Evolutionary conservation across 352 stramenopile genomes (phyloP), one percentile per base, ranked within the genome.

Genomic region (Phytophthora constricta): DNA sequence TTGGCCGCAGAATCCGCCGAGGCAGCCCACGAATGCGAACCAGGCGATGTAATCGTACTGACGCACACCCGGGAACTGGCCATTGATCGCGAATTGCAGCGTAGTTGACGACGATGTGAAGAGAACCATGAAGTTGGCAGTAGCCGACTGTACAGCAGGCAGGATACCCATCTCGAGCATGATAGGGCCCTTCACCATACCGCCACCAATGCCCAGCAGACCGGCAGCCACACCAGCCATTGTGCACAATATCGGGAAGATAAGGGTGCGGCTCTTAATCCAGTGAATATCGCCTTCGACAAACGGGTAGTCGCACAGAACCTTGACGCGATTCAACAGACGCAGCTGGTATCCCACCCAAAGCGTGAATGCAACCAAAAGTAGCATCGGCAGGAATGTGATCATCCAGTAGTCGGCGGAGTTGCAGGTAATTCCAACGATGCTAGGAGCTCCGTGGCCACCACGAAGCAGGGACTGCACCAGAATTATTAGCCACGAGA

Each of bases 131-230:
- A 90, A 96, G 60, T 96, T 97, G 33, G 93, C 95, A 2, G 96
- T 98, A 20, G 95, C 95, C 5, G 89, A 96, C 27, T 97, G 90
- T 47, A 96, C 84, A 5, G 77, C 68, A 1, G 87, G 87, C 23
- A 98, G 74, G 23, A 99, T 93, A 16, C 96, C 97, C 91, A 99
- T 99, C 27, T 98, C 92, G 1, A 99, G 87, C 97, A 99, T 98
- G 52, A 99, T 87, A 1, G 97, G 97, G 0, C 97, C 96, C 63
- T 98, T 99, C 23, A 99, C 95, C 78, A 99, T 99, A 42, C 97
- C 97, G 41, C 97, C 97, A 46, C 97, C 97, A 19, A 99, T 93
- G 16, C 97, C 97, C 59, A 99, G 90, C 37, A 99, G 82, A 14
- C 97, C 97, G 13, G 96, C 97, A 56, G 95, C 95, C 22, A 99